Evolutionary conservation across 345 rosid genomes (phyloP).

Genomic region (Garcia nutans): DNA sequence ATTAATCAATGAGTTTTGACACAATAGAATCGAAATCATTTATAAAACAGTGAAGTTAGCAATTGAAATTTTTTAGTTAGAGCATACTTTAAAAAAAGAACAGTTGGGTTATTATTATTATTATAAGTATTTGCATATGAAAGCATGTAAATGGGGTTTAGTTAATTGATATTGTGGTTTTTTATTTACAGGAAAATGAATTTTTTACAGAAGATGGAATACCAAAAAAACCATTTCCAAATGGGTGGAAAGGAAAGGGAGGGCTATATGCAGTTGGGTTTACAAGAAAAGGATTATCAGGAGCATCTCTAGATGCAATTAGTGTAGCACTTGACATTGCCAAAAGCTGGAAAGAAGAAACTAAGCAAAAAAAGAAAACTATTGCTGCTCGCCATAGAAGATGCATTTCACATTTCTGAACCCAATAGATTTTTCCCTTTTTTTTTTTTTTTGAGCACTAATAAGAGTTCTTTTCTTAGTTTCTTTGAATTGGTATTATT

Average conservation of each 20-base stretch:
- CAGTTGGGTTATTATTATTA: too few species aligned
- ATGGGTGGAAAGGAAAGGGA: slow-evolving; percentile 78
- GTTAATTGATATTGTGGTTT: background rate
- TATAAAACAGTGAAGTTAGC: too few species aligned
- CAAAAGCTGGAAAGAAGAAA: slow-evolving; percentile 35
- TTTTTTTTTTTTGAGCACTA: background rate
- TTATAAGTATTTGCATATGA: too few species aligned
- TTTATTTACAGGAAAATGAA: slow-evolving; percentile 56
- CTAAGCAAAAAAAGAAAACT: slow-evolving; percentile 21
- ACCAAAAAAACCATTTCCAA: slow-evolving; percentile 64
- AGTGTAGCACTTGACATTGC: slow-evolving; percentile 24
- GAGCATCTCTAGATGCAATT: slow-evolving; percentile 49
- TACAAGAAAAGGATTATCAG: slow-evolving; percentile 83
- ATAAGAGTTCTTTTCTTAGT: background rate
- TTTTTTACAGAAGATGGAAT: slow-evolving; percentile 74
- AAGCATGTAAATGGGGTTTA: background rate
- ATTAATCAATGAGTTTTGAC: too few species aligned
- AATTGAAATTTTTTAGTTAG: too few species aligned
- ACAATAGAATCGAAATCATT: too few species aligned
- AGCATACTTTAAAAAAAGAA: too few species aligned
- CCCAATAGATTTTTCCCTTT: background rate
- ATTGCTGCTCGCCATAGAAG: slow-evolving; percentile 24
- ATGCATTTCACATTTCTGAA: slow-evolving; percentile 30
- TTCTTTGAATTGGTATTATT: slow-evolving; percentile 8
- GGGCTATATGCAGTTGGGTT: slow-evolving; percentile 95